Evolutionary conservation across 202 grass and related monocot genomes (phyloP), one percentile per base, ranked within the genome.

Genomic region (Schoenoplectus triqueter): DNA sequence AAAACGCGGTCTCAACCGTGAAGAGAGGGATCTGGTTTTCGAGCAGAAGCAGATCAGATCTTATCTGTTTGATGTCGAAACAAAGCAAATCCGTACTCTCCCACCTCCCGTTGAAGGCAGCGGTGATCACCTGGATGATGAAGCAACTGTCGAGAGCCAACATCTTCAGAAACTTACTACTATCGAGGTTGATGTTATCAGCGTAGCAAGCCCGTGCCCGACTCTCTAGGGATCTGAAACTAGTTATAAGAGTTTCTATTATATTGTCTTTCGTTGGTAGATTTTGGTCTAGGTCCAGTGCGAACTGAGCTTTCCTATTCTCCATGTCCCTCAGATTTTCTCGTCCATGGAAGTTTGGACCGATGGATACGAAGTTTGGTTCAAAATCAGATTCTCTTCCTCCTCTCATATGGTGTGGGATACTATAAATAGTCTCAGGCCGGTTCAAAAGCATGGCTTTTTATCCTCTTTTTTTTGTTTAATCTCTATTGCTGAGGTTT

Each of bases 1-100:
- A 3, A 61, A 83, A 87, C 85, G 90, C 66, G 10, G 42, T 52
- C 8, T 88, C 42, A 1, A 93, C 5, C 52, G 89, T 76, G 62
- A 91, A 89, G 64, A 91, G 87, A 2, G 91, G 89, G 46, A 93
- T 72, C 73, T 93, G 91, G 76, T 89, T 93, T 89, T 89, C 89
- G 0, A 93, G 68, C 42, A 93, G 84, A 63, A 93, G 46, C 22
- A 93, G 69, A 68, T 93, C 87, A 80, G 67, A 88, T 87, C 82
- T 82, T 5, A 90, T 80, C 82, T 87, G 88, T 80, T 93, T 87
- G 49, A 85, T 74, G 11, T 78, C 72, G 83, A 88, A 88, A 3
- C 86, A 64, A 3, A 82, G n/a, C 69, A 84, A 86, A 52, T 76
- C 6, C 42, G 88, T 72, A 48, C 80, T 84, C 61, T 90, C 88